Evolutionary conservation across 1,284 basidiomycete genomes (phyloP), one percentile per base, ranked within the genome.

Genomic region (Ganoderma boninense): DNA sequence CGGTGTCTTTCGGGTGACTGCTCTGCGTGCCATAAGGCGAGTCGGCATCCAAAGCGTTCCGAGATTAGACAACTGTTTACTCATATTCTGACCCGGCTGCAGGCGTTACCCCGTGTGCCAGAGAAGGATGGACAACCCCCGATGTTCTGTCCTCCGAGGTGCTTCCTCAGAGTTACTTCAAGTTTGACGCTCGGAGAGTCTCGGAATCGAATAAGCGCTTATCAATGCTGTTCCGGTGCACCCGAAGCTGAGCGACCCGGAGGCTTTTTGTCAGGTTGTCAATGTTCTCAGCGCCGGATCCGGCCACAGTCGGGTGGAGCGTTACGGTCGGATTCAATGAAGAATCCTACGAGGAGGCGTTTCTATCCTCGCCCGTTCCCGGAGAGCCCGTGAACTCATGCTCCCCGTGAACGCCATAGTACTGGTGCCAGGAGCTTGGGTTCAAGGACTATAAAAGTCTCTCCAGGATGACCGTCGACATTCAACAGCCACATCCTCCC

Each of bases 301-400:
- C 54, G 54, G 54, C 13, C 54, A 57, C 7, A 14, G 29, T 32
- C 54, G 54, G 54, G 54, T 32, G 32, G 14, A 56, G 29, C 16
- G 14, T 29, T 14, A 32, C 14, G 26, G 6, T 56, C 14, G 29
- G 18, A 13, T 32, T 32, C 29, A 29, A 56, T 14, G 29, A 29
- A 32, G 54, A 13, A 56, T 7, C 29, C 29, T 56, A 29, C 14
- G 29, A 56, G 29, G 32, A 10, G 8, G 54, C 54, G 29, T 29
- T 56, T 56, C 29, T 29, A 3, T 56, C 16, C 38, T 70, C 69
- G 69, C 65, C 65, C 49, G 26, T 70, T 66, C 62, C 61, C 69
- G 69, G 69, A 67, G 56, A 26, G 26, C 29, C 16, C 35, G 26
- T 49, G 42, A 54, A 46, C 52, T 44, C 62, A 29, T 38, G 35